A percentile compares a stretch with the other conserved stretches of the same genome.
Conservation (phyloP, 208 protist species). For the Wallacemonas sp. region DNA sequence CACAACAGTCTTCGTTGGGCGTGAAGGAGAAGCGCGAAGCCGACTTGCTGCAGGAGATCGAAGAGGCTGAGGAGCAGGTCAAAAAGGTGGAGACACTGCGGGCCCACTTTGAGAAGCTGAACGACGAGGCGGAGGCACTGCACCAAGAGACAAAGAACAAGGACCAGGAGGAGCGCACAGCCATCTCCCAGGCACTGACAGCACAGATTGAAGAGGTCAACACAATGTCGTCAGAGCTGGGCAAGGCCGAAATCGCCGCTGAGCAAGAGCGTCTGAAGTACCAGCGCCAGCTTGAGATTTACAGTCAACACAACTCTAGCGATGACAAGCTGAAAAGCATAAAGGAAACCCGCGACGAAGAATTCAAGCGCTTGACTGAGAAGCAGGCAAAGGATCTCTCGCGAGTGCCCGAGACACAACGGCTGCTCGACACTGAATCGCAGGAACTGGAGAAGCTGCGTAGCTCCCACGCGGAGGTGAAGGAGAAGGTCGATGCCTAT, state of each 20-base stretch:
- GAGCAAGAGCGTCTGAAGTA: constrained; percentile 34
- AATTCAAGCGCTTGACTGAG: constrained; percentile 40
- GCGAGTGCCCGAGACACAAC: constrained; percentile 40
- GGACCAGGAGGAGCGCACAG: constrained; percentile 36
- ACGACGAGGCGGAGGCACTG: constrained; percentile 40
- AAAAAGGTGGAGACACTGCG: constrained; percentile 36
- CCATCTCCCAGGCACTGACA: constrained; percentile 37
- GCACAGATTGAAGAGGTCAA: constrained; percentile 45
- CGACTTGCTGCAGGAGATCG: constrained; percentile 27
- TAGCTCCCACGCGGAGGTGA: constrained; percentile 30
- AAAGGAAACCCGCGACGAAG: constrained; percentile 38
- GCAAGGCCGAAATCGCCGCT: constrained; percentile 34
- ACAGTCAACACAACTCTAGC: constrained; percentile 35
- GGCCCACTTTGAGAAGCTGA: constrained; percentile 37
- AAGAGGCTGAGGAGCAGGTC: constrained; percentile 31
- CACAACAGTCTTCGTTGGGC: constrained; percentile 26
- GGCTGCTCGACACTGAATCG: constrained; percentile 34
- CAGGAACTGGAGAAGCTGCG: constrained; percentile 17
- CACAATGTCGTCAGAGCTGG: constrained; percentile 31
- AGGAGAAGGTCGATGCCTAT: constrained; percentile 46
- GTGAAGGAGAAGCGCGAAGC: constrained; percentile 31
- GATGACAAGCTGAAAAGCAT: constrained; percentile 52
- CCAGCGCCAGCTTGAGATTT: constrained; percentile 63
- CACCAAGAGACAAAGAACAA: constrained; percentile 38
- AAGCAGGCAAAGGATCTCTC: constrained; percentile 29